Percentiles rank a stretch among this genome's conserved stretches.
phyloP scores from a whole-genome alignment of 305 asterid genomes.

The Fraxinus albicans region DNA sequence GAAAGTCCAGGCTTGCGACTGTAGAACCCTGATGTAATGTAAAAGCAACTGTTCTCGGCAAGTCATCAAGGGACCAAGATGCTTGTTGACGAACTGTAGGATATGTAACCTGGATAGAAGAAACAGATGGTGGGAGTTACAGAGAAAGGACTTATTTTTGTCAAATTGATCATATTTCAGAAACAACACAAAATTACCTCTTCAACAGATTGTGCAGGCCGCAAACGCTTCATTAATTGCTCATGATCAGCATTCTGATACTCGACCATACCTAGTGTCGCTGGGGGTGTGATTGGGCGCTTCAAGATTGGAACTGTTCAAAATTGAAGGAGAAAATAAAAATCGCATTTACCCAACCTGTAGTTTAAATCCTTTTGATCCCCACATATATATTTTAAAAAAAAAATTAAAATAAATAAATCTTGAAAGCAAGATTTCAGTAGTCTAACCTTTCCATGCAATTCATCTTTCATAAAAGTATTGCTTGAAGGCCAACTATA shows the following conservation, averaged over 20 bases:
- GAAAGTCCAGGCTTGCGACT: conserved; percentile 82
- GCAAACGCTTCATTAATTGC: conserved; percentile 91
- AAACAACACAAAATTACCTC: conserved; percentile 53
- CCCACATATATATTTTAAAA: neutral
- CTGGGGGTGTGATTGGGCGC: conserved; percentile 95
- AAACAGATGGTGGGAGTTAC: conserved; percentile 17
- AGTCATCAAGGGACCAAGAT: conserved; percentile 73
- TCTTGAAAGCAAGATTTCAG: neutral
- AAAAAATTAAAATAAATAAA: neutral
- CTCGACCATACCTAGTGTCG: conserved; percentile 86
- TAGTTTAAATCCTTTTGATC: neutral
- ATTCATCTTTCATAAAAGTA: conserved; percentile 11
- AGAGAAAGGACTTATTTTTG: conserved; percentile 7
- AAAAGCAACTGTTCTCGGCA: conserved; percentile 79
- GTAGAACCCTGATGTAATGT: conserved; percentile 77
- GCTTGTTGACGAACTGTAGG: conserved; percentile 80
- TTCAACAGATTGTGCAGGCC: conserved; percentile 89
- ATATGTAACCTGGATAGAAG: conserved; percentile 63
- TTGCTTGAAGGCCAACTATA: conserved; percentile 11
- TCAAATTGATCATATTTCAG: neutral
- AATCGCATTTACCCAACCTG: conserved; percentile 20
- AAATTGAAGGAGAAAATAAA: conserved; percentile 13
- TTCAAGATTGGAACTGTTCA: conserved; percentile 73
- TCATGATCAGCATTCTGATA: conserved; percentile 87
- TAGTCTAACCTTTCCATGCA: neutral